Base-by-base conservation (phyloP, 1,139 yeast species). In the Kodamaea derodonti region DNA sequence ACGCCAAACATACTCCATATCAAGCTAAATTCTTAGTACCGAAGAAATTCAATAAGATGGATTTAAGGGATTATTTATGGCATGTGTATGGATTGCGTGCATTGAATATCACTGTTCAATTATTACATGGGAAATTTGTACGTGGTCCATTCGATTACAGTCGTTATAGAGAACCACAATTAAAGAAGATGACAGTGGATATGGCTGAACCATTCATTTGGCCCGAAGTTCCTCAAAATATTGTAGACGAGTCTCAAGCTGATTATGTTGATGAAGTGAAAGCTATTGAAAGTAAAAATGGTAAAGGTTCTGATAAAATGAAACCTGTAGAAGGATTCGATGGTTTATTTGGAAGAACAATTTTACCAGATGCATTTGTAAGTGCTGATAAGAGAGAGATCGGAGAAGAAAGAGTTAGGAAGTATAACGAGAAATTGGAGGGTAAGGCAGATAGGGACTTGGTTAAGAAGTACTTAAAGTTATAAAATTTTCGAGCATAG, bases 1-100 rank as follows among this genome's bases (percentile, higher is more conserved):
- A 84, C 52, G 96, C 97, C 15, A 86, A 86, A 55, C 95, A 86
- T 60, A 85, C 96, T 1, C 97, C 97, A 34, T 87, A 82, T 62
- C 97, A 88, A 60, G 97, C 97, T 33, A 88, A 87, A 60, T 90
- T 90, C 56, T 77, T 85, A 46, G 97, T 90, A 22, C 97, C 97
- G 16, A 79, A 86, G 54, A 78, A 85, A 40, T 87, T 88, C 71
- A 90, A 90, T 65, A 87, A 87, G 60, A 69, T 88, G 65, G 97
- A 88, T 55, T 71, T 90, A 47, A 75, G 97, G 59, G 97, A 90
- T 64, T 90, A 90, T 54, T 69, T 90, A 46, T 90, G 82, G 77
- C 80, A 88, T 52, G 70, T 90, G 4, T 90, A 90, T 53, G 95
- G 95, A 2, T 70, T 90, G 46, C 73, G 96, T 51, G 96, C 95